phyloP scores from a whole-genome alignment of 2,329 filamentous ascomycete genomes.

The Diaporthe eres region DNA sequence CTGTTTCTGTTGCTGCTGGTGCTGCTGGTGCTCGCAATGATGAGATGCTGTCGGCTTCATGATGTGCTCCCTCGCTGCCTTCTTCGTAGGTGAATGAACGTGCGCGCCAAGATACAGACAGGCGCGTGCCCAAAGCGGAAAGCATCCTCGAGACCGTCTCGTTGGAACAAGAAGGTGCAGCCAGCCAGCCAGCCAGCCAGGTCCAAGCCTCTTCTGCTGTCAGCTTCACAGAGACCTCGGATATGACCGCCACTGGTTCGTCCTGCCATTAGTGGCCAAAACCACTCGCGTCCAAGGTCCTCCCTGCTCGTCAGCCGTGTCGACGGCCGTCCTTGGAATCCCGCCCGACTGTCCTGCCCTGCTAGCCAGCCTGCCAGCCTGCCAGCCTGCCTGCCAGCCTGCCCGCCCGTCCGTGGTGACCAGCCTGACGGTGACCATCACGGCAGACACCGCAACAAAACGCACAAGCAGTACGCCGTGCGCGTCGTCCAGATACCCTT shows the following conservation, averaged over 20 bases:
- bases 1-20: not conserved
- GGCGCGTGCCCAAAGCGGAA: conserved; percentile 28
- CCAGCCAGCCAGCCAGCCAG: conserved; percentile 3
- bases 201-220: not conserved
- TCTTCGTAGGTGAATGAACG: not conserved
- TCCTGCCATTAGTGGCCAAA: conserved; percentile 38
- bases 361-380: no score
- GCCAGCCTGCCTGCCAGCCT: not conserved
- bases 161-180: not conserved
- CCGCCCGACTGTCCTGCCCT: not conserved
- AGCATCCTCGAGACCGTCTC: conserved; percentile 3
- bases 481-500: not conserved
- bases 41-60: conserved; percentile 6
- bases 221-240: conserved; percentile 25
- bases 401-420: not conserved
- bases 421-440: not conserved
- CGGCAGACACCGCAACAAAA: not conserved
- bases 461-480: not conserved
- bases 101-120: not conserved
- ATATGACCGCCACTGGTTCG: conserved; percentile 39
- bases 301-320: conserved; percentile 37
- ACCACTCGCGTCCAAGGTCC: conserved; percentile 26
- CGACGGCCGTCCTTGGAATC: not conserved
- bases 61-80: not conserved
- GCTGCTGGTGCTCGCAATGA: not conserved